Base-by-base conservation (phyloP, 345 rosid genomes). In the Rhizophora mangle region DNA sequence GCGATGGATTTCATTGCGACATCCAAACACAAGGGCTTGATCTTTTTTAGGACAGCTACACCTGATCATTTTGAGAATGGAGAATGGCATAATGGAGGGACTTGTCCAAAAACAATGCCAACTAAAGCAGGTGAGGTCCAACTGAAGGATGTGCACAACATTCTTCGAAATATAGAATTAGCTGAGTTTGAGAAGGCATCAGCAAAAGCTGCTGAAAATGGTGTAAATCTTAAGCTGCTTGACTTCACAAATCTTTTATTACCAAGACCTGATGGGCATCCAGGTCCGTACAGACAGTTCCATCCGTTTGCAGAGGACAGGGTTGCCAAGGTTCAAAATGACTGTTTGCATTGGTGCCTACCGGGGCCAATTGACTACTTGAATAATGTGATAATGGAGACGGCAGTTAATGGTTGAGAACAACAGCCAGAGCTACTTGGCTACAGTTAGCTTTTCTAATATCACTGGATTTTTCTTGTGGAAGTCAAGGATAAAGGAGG, bases 291-390 rank as follows among this genome's bases (percentile, higher is more conserved):
- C 73, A 73, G 98, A 49, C 69, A 82, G 76, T 85, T 84, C 51
- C 75, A 86, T 8, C 97, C 98, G 6, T 90, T 83, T 71, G 88
- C 91, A 0, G 68, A 83, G 82, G 88, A 86, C 62, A 79, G 76
- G 73, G 83, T 84, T 19, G 91, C 87, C 6, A 81, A 57, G 24
- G 94, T 90, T 72, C 99, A 89, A 83, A 88, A 90, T 11, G 99
- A 95, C 60, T 95, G 98, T 68, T 63, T 95, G 74, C 99, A 90
- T 80, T 95, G 99, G 99, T 95, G 99, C 81, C 80, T 95, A 74
- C 99, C 99, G 1, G 99, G 99, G 54, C 97, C 99, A 7, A 79
- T 92, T 2, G 99, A 95, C 78, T 71, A 76, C 39, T 85, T 88
- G 91, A 95, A 90, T 76, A 96, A 90, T 71, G 84, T 95, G 77